Percentiles rank a stretch among this genome's conserved stretches.
Conservation (phyloP, 2,329 filamentous ascomycete species). For the Cercospora beticola region DNA sequence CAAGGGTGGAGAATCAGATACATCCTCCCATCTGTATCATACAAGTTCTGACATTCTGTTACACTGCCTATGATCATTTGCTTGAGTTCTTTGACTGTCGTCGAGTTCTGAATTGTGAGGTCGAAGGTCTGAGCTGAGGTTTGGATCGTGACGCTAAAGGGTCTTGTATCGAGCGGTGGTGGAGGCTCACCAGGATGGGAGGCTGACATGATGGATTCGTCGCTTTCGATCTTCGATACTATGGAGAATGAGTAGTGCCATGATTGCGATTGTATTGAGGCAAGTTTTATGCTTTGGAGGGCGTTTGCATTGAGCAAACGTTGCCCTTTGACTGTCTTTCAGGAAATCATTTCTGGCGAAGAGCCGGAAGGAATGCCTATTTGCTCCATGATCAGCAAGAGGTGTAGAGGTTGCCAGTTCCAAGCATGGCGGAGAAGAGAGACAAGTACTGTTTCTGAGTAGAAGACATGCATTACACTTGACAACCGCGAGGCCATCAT, state of each 20-base stretch:
- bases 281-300: neutral
- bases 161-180: neutral
- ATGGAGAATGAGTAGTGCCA: neutral
- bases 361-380: neutral
- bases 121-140: slow-evolving; percentile 2
- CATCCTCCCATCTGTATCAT: slow-evolving; percentile 3
- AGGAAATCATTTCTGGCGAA: neutral
- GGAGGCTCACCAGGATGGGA: slow-evolving; percentile 3
- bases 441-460: neutral
- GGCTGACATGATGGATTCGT: neutral
- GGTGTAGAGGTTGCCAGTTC: neutral
- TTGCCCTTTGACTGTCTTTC: neutral
- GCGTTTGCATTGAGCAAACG: neutral
- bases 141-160: neutral
- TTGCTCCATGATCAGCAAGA: neutral
- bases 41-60: neutral
- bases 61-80: neutral
- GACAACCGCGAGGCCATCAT: slow-evolving; percentile 1
- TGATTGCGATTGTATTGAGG: neutral
- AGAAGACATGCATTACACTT: slow-evolving; percentile 5
- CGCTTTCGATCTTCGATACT: no score
- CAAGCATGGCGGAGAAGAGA: neutral
- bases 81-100: slow-evolving; percentile 1
- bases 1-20: slow-evolving; percentile 1
- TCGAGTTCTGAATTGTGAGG: neutral